These are phyloP conservation scores for Verbena officinalis DNA, from an alignment of 257 asterid genomes.

Conservation along the genomic window DNA sequence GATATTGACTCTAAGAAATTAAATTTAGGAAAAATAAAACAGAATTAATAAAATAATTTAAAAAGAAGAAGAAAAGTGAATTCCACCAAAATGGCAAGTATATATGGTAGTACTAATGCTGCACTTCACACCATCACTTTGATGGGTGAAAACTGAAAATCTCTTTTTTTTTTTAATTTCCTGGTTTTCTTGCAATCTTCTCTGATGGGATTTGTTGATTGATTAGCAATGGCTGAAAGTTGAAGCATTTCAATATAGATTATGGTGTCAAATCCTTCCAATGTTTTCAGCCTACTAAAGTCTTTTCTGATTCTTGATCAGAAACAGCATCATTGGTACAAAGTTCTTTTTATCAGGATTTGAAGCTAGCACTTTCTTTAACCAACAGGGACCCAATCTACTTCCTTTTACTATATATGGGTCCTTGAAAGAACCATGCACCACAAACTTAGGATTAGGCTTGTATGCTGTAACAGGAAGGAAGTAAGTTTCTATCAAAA, in stretches of 20 bases:
- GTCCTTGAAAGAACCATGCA: conserved; percentile 17
- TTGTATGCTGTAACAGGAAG: too few relatives aligned
- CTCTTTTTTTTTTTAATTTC: background rate
- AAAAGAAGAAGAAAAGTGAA: conserved; percentile 10
- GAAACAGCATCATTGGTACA: conserved; percentile 21
- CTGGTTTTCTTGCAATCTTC: conserved; percentile 29
- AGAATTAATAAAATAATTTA: background rate
- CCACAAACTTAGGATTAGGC: conserved; percentile 2
- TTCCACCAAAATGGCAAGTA: conserved; percentile 22
- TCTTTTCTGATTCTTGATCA: too few relatives aligned
- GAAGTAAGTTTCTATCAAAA: too few relatives aligned
- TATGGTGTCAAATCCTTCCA: conserved; percentile 44
- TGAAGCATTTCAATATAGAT: conserved; percentile 30
- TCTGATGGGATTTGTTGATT: conserved; percentile 47
- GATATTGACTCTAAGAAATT: too few relatives aligned
- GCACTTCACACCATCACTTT: conserved; percentile 35
- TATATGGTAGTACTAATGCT: conserved; percentile 11
- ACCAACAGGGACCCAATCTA: conserved; percentile 29
- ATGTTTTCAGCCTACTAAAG: conserved; percentile 34
- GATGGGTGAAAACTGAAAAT: conserved; percentile 27
- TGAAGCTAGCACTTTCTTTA: conserved; percentile 27
- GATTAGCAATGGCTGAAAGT: conserved; percentile 29
- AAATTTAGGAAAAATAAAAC: conserved; percentile 4
- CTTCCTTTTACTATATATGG: conserved; percentile 27
- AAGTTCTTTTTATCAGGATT: conserved; percentile 22